phyloP scores from a whole-genome alignment of 371 early-diverging fungal genomes.

The Smittium culicis region DNA sequence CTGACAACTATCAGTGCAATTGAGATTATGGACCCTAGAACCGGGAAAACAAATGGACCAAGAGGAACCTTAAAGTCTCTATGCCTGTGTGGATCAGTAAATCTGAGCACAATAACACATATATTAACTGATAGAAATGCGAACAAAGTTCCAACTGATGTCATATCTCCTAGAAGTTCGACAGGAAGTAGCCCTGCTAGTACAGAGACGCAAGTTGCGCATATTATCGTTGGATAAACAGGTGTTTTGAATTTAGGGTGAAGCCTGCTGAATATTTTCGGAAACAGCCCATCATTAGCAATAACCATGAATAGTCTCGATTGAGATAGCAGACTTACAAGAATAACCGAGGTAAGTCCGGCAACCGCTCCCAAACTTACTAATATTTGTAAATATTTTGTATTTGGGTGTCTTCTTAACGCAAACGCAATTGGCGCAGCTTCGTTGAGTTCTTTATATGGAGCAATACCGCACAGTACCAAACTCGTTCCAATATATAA shows the following conservation, averaged over 20 bases:
- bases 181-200: slow-evolving; percentile 12
- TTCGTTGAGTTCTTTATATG: slow-evolving; percentile 33
- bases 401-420: too few relatives aligned
- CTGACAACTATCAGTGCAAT: neutral
- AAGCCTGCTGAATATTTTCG: too few relatives aligned
- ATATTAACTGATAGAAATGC: slow-evolving; percentile 10
- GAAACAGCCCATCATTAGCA: too few relatives aligned
- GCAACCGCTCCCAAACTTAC: slow-evolving; percentile 38
- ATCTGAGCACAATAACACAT: slow-evolving; percentile 11
- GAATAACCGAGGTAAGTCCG: slow-evolving; percentile 51
- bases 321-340: slow-evolving; percentile 52
- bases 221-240: neutral
- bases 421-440: slow-evolving; percentile 35
- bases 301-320: slow-evolving; percentile 69
- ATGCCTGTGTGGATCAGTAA: slow-evolving; percentile 3
- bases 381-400: slow-evolving; percentile 24
- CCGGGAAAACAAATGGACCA: too few relatives aligned
- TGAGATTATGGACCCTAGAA: neutral
- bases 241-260: slow-evolving; percentile 13
- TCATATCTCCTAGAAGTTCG: slow-evolving; percentile 12
- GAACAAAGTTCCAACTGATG: slow-evolving; percentile 12
- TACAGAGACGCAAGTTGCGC: slow-evolving; percentile 6
- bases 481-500: slow-evolving; percentile 51
- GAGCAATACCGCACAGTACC: slow-evolving; percentile 54
- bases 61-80: neutral